Conservation (phyloP, 2,329 filamentous ascomycete genomes). For the Ceratocystis colombiana region DNA sequence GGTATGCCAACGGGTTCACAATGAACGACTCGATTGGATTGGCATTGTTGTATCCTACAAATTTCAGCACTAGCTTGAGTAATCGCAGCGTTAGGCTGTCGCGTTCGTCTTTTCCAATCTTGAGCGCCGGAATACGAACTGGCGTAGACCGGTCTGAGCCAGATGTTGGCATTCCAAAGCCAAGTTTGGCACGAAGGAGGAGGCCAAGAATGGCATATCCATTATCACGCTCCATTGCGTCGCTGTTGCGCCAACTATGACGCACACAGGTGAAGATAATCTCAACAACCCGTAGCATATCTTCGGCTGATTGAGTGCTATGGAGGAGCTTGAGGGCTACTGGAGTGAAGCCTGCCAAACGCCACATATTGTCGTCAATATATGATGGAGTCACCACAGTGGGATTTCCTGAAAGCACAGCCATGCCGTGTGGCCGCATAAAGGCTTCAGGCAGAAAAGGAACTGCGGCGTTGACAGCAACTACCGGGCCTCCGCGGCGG, state of each 20-base stretch:
- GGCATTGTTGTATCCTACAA: constrained; percentile 78
- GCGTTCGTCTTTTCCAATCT: constrained; percentile 43
- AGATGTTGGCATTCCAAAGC: constrained; percentile 30
- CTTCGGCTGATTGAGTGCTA: constrained; percentile 57
- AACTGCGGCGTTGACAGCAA: constrained; percentile 80
- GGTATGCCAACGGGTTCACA: constrained; percentile 88
- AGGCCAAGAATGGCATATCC: constrained; percentile 83
- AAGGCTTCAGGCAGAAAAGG: constrained; percentile 82
- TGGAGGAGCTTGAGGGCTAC: constrained; percentile 78
- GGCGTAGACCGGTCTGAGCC: constrained; percentile 8
- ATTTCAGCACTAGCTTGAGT: constrained; percentile 66
- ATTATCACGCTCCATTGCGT: constrained; percentile 93
- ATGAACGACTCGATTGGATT: constrained; percentile 81
- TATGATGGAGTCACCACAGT: constrained; percentile 72
- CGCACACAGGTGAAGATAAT: constrained; percentile 78
- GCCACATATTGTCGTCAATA: constrained; percentile 86
- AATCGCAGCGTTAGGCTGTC: constrained; percentile 52
- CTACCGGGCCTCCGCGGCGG: constrained; percentile 61
- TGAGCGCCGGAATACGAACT: constrained; percentile 29
- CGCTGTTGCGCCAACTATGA: constrained; percentile 92
- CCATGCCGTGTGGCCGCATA: constrained; percentile 68
- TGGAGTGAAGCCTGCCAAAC: constrained; percentile 80
- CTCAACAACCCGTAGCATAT: constrained; percentile 65
- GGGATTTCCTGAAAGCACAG: constrained; percentile 71
- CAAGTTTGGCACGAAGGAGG: constrained; percentile 73